These are phyloP conservation scores for Cyberlindnera petersonii DNA, from an alignment of 805 yeast genomes.

Conservation along the genomic window DNA sequence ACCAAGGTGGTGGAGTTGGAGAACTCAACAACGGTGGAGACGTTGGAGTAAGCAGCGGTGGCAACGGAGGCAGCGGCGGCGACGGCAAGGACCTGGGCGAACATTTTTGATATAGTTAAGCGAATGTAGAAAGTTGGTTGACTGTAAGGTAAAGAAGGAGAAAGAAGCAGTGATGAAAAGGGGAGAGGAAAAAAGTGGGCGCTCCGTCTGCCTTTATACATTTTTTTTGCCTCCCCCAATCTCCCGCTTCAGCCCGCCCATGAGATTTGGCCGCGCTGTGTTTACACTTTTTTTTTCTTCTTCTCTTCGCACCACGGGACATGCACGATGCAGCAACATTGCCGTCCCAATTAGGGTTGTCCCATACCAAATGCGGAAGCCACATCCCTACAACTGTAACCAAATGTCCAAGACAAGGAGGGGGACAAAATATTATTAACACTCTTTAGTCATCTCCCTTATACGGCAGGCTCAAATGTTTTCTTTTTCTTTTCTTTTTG, in stretches of 20 bases:
- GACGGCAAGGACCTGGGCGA: conserved; percentile 30
- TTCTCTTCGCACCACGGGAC: not conserved
- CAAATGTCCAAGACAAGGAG: not conserved
- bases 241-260: no score
- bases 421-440: no score
- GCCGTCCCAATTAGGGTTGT: conserved; percentile 1
- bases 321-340: not conserved
- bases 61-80: conserved; percentile 29
- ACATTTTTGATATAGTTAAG: conserved; percentile 28
- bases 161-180: conserved; percentile 1
- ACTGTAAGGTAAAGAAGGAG: conserved; percentile 16
- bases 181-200: conserved; percentile 7
- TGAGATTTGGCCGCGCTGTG: not conserved
- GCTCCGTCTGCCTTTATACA: conserved; percentile 14
- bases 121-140: conserved; percentile 29
- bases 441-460: no score
- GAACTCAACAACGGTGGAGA: conserved; percentile 28
- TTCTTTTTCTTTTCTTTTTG: no score
- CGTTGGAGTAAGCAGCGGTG: conserved; percentile 27
- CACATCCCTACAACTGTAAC: conserved; percentile 1
- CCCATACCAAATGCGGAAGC: conserved; percentile 8
- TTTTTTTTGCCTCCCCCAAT: conserved; percentile 7
- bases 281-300: conserved; percentile 6
- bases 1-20: conserved; percentile 28
- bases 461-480: no score